Evolutionary conservation across 345 rosid genomes (phyloP).

Genomic region (Boechera stricta): DNA sequence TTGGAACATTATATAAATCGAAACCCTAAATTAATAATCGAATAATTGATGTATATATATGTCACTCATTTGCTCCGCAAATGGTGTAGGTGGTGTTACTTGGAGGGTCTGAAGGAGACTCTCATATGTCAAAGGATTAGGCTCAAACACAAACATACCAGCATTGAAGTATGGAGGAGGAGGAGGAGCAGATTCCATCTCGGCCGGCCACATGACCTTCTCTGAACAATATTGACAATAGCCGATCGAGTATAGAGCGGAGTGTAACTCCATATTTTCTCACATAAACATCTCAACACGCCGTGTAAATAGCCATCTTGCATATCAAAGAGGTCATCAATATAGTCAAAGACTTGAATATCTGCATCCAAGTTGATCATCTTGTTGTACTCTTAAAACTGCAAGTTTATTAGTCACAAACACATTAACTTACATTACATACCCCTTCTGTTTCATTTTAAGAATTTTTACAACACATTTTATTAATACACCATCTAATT

Average conservation of each 20-base stretch:
- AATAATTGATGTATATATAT: not conserved
- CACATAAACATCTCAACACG: constrained; percentile 75
- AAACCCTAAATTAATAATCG: not conserved
- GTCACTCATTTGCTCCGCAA: constrained; percentile 71
- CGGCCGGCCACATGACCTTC: constrained; percentile 57
- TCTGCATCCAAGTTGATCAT: constrained; percentile 76
- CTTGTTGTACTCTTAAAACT: constrained; percentile 72
- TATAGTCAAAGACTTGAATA: constrained; percentile 72
- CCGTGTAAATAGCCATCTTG: constrained; percentile 68
- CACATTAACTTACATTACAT: not conserved
- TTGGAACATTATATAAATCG: not conserved
- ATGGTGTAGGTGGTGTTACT: constrained; percentile 63
- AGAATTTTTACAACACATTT: no score
- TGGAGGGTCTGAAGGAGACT: constrained; percentile 55
- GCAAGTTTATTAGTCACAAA: not conserved
- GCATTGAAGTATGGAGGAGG: constrained; percentile 73
- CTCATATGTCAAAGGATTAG: constrained; percentile 51
- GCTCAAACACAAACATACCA: constrained; percentile 78
- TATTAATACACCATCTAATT: no score
- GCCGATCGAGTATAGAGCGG: constrained; percentile 54
- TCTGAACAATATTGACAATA: constrained; percentile 78
- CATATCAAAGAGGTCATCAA: constrained; percentile 68
- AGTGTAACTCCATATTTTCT: constrained; percentile 67
- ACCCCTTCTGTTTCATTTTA: no score
- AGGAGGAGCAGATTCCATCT: constrained; percentile 62